Evolutionary conservation across 2,329 filamentous ascomycete genomes (phyloP), one percentile per base, ranked within the genome.

Genomic region (Penicillium brasilianum): DNA sequence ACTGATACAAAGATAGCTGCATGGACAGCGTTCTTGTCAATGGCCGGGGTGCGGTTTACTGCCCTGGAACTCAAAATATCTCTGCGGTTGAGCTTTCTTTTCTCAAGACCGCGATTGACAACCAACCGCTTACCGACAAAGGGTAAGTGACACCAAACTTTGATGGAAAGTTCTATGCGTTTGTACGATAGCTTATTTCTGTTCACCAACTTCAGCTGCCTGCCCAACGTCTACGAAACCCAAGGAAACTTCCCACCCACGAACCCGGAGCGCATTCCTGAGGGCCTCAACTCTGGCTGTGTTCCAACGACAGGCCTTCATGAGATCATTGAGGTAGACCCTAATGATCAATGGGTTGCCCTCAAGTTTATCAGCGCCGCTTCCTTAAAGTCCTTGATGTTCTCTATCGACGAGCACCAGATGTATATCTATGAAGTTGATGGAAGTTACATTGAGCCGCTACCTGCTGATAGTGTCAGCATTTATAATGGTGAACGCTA

Each of bases 11-110:
- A 6, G 75, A 83, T 37, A 77, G 82, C 0, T 89, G 87, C 74
- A 83, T 85, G 66, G 86, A 88, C 65, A 83, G 85, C 0, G 76
- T 89, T 22, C 74, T 88, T 2, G 76, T 89, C 57, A 88, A 89
- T 58, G 87, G 87, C 22, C 84, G 85, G 65, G 86, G 86, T 3
- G 77, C 78, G 1, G 82, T 86, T 0, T 74, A 82, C 51, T 88
- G 87, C 68, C 77, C 83, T 43, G 70, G 79, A 0, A 73, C 76
- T 6, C 77, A 78, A 4, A 76, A 83, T 41, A 77, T 87, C 5
- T 66, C 66, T n/a, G 64, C 55, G 16, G 56, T 72, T 34, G 63
- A 69, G n/a, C 65, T 65, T n/a, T 34, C 60, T 2, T 66, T 67
- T 20, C 58, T 72, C 16, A 64, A 59, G 44, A 57, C 57, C n/a